Conservation (phyloP, 1,139 yeast genomes). For the Pichia sp. region DNA sequence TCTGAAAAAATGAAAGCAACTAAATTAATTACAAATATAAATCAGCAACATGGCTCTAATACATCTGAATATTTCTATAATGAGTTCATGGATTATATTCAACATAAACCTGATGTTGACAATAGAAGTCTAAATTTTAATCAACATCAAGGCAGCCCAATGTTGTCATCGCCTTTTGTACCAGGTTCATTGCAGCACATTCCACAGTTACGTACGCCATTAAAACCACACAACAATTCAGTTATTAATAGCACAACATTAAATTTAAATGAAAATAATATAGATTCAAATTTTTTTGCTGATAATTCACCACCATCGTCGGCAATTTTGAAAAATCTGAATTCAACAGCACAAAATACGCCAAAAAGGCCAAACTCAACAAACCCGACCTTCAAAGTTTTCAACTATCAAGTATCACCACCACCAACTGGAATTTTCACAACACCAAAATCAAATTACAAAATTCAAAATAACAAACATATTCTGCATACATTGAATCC, state of each 20-base stretch:
- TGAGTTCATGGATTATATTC: constrained; percentile 5
- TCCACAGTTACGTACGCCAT: neutral
- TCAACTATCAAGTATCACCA: constrained; percentile 3
- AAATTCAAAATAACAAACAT: neutral
- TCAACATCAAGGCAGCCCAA: neutral
- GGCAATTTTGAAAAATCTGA: neutral
- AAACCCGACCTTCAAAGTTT: neutral
- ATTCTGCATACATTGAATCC: constrained; percentile 1
- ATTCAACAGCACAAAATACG: neutral
- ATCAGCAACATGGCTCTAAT: neutral
- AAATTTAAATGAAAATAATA: neutral
- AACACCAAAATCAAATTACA: neutral
- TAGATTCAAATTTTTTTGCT: constrained; percentile 6
- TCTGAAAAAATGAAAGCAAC: neutral
- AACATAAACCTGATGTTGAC: constrained; percentile 1
- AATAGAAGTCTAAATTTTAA: neutral
- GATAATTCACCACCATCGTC: neutral
- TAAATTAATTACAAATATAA: neutral
- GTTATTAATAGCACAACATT: neutral
- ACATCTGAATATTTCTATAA: constrained; percentile 1
- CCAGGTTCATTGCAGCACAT: neutral
- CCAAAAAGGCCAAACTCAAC: neutral
- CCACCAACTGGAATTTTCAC: constrained; percentile 10
- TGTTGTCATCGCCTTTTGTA: constrained; percentile 1
- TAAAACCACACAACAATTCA: neutral